Conservation (phyloP, 2,329 filamentous ascomycete species). For the Sordariomycetes sp. region DNA sequence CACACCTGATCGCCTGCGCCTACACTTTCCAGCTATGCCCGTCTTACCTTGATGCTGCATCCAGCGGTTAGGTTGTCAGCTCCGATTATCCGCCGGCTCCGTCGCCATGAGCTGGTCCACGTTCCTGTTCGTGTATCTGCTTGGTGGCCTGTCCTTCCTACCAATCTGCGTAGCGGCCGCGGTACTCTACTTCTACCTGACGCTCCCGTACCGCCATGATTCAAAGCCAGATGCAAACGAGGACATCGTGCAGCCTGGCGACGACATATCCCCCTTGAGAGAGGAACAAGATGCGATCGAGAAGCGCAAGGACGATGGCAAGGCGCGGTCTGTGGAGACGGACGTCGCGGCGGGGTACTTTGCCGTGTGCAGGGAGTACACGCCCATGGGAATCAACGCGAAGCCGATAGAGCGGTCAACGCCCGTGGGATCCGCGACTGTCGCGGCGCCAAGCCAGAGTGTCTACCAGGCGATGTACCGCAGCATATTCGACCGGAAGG, state of each 20-base stretch:
- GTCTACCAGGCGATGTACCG: constrained; percentile 98
- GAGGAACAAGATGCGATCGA: constrained; percentile 31
- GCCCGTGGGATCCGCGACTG: constrained; percentile 60
- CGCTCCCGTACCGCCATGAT: constrained; percentile 40
- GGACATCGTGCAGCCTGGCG: constrained; percentile 41
- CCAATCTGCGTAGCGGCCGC: constrained; percentile 53
- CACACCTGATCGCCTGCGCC: neutral
- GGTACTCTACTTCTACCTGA: constrained; percentile 54
- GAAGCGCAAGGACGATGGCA: constrained; percentile 41
- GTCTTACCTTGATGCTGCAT: neutral
- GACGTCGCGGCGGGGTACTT: constrained; percentile 88
- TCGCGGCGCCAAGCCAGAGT: constrained; percentile 72
- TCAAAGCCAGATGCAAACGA: constrained; percentile 11
- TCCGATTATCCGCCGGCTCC: constrained; percentile 5
- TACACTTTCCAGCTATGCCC: neutral
- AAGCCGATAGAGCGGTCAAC: constrained; percentile 81
- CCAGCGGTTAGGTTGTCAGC: neutral
- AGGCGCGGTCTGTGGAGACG: constrained; percentile 41
- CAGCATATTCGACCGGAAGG: constrained; percentile 81
- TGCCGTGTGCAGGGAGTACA: constrained; percentile 87
- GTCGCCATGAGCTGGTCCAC: constrained; percentile 35
- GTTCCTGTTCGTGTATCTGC: constrained; percentile 64
- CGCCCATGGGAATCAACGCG: constrained; percentile 80
- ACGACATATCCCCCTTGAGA: constrained; percentile 53
- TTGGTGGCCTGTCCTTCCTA: constrained; percentile 80